Evolutionary conservation across 108 stramenopile genomes (phyloP).

Genomic region (Fragilariopsis cylindrus): DNA sequence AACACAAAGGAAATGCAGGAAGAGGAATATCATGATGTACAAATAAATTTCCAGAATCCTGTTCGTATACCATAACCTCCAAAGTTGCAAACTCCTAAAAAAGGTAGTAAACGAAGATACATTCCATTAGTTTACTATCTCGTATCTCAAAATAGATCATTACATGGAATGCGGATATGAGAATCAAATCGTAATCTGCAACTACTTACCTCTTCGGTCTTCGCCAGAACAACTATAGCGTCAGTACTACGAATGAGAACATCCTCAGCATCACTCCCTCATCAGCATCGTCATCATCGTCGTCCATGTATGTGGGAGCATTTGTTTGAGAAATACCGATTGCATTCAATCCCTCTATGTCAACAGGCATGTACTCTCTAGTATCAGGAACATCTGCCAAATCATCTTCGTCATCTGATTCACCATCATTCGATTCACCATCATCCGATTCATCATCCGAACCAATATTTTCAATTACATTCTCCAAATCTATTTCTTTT

Average conservation of each 20-base stretch:
- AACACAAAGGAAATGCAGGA: conserved; percentile 94
- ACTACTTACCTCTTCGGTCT: conserved; percentile 77
- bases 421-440: conserved; percentile 33
- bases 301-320: conserved; percentile 32
- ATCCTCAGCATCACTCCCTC: conserved; percentile 83
- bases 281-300: conserved; percentile 67
- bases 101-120: too few species aligned
- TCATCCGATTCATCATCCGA: conserved; percentile 12
- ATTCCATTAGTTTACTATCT: background rate
- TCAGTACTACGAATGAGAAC: conserved; percentile 66
- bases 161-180: background rate
- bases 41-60: conserved; percentile 87
- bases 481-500: conserved; percentile 30
- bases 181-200: background rate
- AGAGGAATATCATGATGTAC: conserved; percentile 99
- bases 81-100: conserved; percentile 84
- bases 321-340: conserved; percentile 65
- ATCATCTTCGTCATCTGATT: conserved; percentile 78
- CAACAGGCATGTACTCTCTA: conserved; percentile 80
- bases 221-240: conserved; percentile 82
- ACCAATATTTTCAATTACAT: conserved; percentile 13
- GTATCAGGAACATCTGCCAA: conserved; percentile 83
- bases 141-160: background rate
- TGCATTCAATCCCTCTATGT: conserved; percentile 76
- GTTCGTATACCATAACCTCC: conserved; percentile 89